Base-by-base conservation (phyloP, 1,284 basidiomycete species). In the Cutaneotrichosporon cyanovorans region DNA sequence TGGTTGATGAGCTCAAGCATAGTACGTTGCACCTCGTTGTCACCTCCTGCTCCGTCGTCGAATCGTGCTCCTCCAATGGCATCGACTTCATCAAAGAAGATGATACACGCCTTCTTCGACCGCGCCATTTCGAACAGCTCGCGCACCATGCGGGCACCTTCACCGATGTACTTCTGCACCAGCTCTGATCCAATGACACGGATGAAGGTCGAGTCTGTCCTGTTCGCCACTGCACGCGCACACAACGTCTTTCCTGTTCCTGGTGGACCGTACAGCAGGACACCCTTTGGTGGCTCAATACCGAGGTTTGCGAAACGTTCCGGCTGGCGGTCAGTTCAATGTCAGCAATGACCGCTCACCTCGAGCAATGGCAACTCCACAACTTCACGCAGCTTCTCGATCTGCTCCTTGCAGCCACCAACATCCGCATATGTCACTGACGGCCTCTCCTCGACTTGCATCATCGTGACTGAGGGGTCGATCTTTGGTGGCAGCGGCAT, bases 401-500 rank as follows among this genome's bases (percentile, higher is more conserved):
- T 98, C 73, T 98, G 95, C 70, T 98, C 95, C 74, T 98, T 98
- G 76, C 95, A 97, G 9, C 95, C 95, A 58, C 95, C 95, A 46
- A 99, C 81, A 63, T 98, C 95, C 9, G 91, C 90, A 69, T 98
- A 98, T 2, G 93, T 97, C 40, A 98, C 90, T 63, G 97, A 93
- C 1, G 93, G 93, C 70, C 97, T 93, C 74, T 98, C 93, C 71
- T 98, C 93, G 37, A 98, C 93, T 73, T 98, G 93, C 95, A 99
- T 99, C 93, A 98, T 97, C 14, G 95, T 98, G 4, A 99, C 95
- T 0, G 91, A 95, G 3, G 95, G 91, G 70, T 99, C 95, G 59
- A 99, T 99, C 76, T 95, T 96, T 32, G 95, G 95, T 36, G 95
- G 95, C n/a, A 98, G 74, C n/a, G 95, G 95, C 57, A 99, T 97